Evolutionary conservation across 2,329 filamentous ascomycete genomes (phyloP).

Genomic region (Coniochaeta hoffmannii): DNA sequence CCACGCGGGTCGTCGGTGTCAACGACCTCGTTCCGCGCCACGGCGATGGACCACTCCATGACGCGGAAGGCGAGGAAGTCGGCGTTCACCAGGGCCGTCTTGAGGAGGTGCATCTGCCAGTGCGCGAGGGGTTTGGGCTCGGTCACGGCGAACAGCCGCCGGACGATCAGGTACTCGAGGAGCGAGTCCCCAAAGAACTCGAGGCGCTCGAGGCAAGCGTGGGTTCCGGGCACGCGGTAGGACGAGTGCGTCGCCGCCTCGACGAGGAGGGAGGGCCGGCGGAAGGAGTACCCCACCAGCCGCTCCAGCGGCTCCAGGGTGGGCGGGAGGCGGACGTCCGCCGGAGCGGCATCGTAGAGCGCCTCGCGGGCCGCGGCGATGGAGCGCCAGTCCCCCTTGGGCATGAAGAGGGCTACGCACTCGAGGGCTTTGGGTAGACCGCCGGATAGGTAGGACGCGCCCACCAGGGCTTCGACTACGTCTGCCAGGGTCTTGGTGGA

Average conservation of each 20-base stretch:
- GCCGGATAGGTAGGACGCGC: conserved; percentile 63
- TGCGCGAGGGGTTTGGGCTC: conserved; percentile 29
- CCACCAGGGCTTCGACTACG: conserved; percentile 78
- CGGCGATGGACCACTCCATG: conserved; percentile 45
- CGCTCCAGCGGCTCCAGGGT: conserved; percentile 47
- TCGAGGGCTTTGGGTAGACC: conserved; percentile 54
- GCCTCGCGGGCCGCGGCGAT: conserved; percentile 30
- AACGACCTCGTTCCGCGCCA: conserved; percentile 17
- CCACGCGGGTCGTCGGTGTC: conserved; percentile 10
- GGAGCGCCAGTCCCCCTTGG: conserved; percentile 47
- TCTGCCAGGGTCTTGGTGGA: conserved; percentile 81
- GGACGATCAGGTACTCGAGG: conserved; percentile 69
- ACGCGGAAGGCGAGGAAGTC: conserved; percentile 72
- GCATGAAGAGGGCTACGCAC: conserved; percentile 61
- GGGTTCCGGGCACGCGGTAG: conserved; percentile 32
- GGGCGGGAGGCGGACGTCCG: conserved; percentile 25
- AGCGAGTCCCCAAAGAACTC: conserved; percentile 86
- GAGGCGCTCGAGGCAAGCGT: conserved; percentile 59
- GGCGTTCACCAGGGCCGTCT: conserved; percentile 70
- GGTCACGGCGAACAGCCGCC: conserved; percentile 42
- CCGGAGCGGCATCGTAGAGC: conserved; percentile 35
- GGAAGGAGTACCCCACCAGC: conserved; percentile 66
- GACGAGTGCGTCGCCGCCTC: conserved; percentile 80
- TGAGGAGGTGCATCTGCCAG: conserved; percentile 65
- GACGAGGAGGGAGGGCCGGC: conserved; percentile 57